Percentiles rank a stretch among this genome's conserved stretches.
These are phyloP conservation scores for Boletus reticuloceps DNA, from an alignment of 768 basidiomycete genomes.

Conservation along the genomic window DNA sequence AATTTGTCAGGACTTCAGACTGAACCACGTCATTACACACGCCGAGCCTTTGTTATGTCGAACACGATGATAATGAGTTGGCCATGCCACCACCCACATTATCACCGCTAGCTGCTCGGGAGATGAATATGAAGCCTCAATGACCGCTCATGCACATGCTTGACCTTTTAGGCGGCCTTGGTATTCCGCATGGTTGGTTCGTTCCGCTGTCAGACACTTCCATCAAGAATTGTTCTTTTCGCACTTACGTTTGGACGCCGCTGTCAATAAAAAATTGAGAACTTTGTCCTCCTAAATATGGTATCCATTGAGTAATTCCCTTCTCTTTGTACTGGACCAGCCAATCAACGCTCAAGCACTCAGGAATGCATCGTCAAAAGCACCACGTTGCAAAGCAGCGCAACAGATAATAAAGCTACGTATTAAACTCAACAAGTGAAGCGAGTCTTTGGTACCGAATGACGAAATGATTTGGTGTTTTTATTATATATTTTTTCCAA, in stretches of 20 bases:
- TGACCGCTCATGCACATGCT: constrained; percentile 43
- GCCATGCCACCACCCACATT: constrained; percentile 32
- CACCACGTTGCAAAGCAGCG: too few species aligned
- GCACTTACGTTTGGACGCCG: constrained; percentile 7
- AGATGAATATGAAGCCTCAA: constrained; percentile 53
- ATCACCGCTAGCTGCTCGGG: constrained; percentile 37
- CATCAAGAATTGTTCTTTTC: neutral
- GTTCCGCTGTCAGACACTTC: constrained; percentile 63
- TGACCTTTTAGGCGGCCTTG: neutral
- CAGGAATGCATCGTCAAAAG: too few species aligned
- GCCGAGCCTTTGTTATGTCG: constrained; percentile 22
- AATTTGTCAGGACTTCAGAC: neutral
- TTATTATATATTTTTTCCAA: too few species aligned
- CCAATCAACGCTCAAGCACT: too few species aligned
- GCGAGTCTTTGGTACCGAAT: neutral
- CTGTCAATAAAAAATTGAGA: too few species aligned
- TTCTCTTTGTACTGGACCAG: too few species aligned
- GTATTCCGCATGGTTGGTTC: constrained; percentile 43
- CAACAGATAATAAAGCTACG: too few species aligned
- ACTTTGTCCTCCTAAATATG: too few species aligned
- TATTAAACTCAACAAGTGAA: neutral
- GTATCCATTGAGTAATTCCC: too few species aligned
- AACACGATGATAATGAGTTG: constrained; percentile 39
- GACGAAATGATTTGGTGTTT: too few species aligned
- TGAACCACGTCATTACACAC: neutral